These are phyloP conservation scores for Coprinopsis marcescibilis DNA, from an alignment of 768 basidiomycete species.

Conservation along the genomic window DNA sequence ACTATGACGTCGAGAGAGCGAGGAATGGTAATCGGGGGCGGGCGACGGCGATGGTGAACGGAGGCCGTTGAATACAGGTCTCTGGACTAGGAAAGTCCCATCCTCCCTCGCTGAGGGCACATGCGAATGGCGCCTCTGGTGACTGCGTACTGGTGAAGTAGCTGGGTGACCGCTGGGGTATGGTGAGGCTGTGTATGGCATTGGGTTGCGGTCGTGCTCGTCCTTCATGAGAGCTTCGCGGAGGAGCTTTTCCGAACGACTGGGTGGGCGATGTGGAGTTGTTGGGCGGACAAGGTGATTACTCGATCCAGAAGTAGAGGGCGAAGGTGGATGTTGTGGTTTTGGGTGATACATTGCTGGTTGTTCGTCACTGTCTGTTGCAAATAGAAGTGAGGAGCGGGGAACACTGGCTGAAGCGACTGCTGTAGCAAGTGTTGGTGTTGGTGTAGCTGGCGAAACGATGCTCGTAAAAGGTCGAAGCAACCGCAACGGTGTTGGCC, in stretches of 20 bases:
- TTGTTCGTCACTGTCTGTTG: background rate
- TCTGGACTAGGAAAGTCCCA: conserved; percentile 13
- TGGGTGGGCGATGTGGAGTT: conserved; percentile 10
- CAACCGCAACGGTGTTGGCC: too few relatives aligned
- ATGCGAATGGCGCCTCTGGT: conserved; percentile 9
- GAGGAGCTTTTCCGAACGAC: conserved; percentile 15
- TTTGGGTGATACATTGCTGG: conserved; percentile 2
- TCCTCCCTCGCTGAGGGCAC: conserved; percentile 6
- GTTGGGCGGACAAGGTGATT: background rate
- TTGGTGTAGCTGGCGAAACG: background rate
- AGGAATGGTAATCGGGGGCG: background rate
- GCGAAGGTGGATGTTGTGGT: background rate
- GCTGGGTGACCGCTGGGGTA: background rate
- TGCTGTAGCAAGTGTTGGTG: background rate
- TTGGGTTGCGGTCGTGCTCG: conserved; percentile 8
- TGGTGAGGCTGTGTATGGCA: background rate
- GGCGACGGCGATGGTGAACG: conserved; percentile 7
- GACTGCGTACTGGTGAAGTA: conserved; percentile 7
- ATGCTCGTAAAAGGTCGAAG: background rate
- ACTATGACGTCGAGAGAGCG: conserved; percentile 1
- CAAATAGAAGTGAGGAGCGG: background rate
- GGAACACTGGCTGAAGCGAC: background rate
- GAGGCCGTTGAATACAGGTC: conserved; percentile 8
- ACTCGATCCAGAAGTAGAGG: background rate
- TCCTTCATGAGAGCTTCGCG: conserved; percentile 13